Percentiles rank a stretch among this genome's conserved stretches.
Conservation (phyloP, 345 rosid genomes). For the Bruguiera gymnorhiza region DNA sequence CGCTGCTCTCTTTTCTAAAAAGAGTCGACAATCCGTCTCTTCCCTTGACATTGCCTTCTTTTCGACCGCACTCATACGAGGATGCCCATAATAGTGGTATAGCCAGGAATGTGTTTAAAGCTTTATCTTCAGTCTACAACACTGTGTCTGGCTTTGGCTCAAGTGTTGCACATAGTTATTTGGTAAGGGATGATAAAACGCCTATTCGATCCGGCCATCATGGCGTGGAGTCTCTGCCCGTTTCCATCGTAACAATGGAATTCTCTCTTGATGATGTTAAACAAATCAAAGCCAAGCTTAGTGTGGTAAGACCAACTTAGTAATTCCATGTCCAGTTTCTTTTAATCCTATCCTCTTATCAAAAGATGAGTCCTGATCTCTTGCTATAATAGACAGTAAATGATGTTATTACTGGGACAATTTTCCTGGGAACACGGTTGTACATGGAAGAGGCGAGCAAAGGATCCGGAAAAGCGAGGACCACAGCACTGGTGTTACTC, state of each 20-base stretch:
- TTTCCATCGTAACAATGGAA: conserved; percentile 14
- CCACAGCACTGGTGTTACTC: conserved; percentile 43
- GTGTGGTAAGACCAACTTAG: conserved; percentile 21
- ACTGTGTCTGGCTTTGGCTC: conserved; percentile 31
- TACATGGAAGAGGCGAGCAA: conserved; percentile 37
- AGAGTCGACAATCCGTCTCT: conserved; percentile 46
- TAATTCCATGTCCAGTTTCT: neutral
- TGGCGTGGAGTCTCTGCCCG: conserved; percentile 33
- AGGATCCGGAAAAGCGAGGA: conserved; percentile 15
- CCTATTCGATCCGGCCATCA: conserved; percentile 32
- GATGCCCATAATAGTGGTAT: neutral
- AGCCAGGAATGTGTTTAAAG: neutral
- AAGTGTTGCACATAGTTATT: conserved; percentile 32
- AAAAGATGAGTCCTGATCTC: too few species aligned
- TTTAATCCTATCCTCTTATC: too few species aligned
- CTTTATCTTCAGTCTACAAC: conserved; percentile 17
- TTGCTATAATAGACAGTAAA: conserved; percentile 40
- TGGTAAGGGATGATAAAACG: conserved; percentile 31
- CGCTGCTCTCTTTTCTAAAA: conserved; percentile 52
- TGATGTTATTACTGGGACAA: conserved; percentile 43
- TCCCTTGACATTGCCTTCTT: conserved; percentile 26
- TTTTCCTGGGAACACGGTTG: conserved; percentile 43
- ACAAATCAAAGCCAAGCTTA: conserved; percentile 33
- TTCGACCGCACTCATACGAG: neutral
- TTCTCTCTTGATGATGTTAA: conserved; percentile 40